Base-by-base conservation (phyloP, 495 filamentous ascomycete species). In the Penicillium angulare region DNA sequence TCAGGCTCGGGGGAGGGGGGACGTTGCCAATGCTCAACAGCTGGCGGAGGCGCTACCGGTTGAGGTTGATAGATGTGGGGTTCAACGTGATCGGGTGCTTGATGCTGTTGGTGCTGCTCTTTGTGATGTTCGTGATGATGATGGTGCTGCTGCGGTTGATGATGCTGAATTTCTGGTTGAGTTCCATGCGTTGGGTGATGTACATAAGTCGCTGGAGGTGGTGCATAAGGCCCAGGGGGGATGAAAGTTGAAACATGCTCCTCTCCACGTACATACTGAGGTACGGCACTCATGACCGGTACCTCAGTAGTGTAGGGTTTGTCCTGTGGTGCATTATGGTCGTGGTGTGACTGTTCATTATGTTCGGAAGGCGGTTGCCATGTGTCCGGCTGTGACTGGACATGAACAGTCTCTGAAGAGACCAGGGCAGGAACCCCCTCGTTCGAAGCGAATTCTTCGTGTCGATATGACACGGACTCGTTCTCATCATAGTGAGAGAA, bases 221-320 rank as follows among this genome's bases (percentile, higher is more conserved):
- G 49, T 13, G 55, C 33, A 46, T 56, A 31, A 2, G 55, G 36
- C 18, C 53, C 38, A 17, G 55, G 59, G 7, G 57, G 59, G 39
- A 73, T 56, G 43, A 67, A 74, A 0, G 68, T 61, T 26, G 63
- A 67, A 13, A 71, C 55, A 45, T 74, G 63, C 46, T 76, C 73
- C 57, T 74, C 71, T 40, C 71, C 73, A 15, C 67, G 68, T n/a
- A 76, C 73, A 49, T 75, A 76, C 24, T 68, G 70, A 7, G 73
- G 71, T 16, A 76, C 73, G 18, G 59, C 66, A 46, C 72, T 76
- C 22, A 64, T 36, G 3, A 73, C 40, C 6, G 69, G 66, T 2
- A 43, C 18, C 2, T 40, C 7, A 3, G 39, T 21, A 2, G 34
- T 7, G 5, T 32, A 4, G 9, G 35, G 2, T 49, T 18, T 22